Percentiles rank a stretch among this genome's conserved stretches.
phyloP scores from a whole-genome alignment of 331 rosid genomes.

The Saraca asoca region DNA sequence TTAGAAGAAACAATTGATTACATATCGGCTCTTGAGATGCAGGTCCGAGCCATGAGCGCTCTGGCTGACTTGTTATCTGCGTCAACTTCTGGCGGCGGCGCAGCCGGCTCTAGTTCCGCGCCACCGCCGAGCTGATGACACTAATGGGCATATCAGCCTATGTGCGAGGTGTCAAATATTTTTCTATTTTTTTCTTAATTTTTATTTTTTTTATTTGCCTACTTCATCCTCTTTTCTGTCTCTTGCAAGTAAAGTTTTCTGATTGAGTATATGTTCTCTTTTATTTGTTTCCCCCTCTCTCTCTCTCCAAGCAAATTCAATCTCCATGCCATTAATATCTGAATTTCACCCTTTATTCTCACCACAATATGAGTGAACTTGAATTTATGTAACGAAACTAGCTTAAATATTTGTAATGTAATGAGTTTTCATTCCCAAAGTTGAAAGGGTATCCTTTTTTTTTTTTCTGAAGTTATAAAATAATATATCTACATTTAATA shows the following conservation, averaged over 20 bases:
- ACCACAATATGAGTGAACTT: no score
- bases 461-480: no score
- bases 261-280: conserved; percentile 10
- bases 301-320: conserved; percentile 8
- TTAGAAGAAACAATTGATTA: conserved; percentile 85
- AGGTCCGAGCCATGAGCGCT: conserved; percentile 81
- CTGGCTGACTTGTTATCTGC: conserved; percentile 64
- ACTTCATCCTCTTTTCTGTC: conserved; percentile 10
- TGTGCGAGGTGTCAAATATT: conserved; percentile 42
- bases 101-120: conserved; percentile 37
- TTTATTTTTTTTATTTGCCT: conserved; percentile 12
- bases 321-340: no score
- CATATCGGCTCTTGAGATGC: conserved; percentile 94
- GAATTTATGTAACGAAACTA: no score
- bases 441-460: no score
- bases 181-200: neutral
- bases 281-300: neutral
- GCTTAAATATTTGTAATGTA: no score
- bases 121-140: conserved; percentile 50
- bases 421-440: no score
- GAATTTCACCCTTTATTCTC: neutral
- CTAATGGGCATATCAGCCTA: conserved; percentile 16
- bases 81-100: conserved; percentile 39
- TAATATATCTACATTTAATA: no score
- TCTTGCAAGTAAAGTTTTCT: conserved; percentile 40